phyloP scores from a whole-genome alignment of 257 asterid species.

The Linaria vulgaris region DNA sequence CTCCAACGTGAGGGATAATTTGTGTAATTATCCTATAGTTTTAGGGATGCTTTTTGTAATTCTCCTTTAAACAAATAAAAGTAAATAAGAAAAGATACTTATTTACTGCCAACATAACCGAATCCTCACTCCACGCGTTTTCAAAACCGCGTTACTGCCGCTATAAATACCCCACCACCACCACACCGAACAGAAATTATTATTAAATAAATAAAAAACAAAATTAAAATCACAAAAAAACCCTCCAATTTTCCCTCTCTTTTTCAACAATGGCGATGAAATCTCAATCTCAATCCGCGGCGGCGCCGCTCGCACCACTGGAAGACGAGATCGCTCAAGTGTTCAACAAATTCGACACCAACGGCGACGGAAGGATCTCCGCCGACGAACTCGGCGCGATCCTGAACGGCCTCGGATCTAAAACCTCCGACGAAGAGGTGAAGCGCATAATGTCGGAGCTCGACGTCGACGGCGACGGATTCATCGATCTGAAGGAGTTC shows the following conservation, averaged over 20 bases:
- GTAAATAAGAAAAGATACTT: neutral
- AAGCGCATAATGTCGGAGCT: conserved; percentile 65
- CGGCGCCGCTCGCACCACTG: neutral
- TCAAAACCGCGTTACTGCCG: conserved; percentile 30
- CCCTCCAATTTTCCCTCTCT: neutral
- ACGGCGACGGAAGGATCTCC: conserved; percentile 34
- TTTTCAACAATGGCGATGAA: conserved; percentile 15
- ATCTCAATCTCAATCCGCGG: neutral
- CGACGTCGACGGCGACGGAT: conserved; percentile 87
- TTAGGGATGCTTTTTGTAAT: too few species aligned
- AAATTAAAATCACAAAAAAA: too few species aligned
- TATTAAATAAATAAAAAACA: too few species aligned
- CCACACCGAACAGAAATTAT: neutral
- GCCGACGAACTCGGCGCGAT: conserved; percentile 24
- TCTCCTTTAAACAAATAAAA: too few species aligned
- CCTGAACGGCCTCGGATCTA: conserved; percentile 48
- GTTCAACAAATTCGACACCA: conserved; percentile 34
- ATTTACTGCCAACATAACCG: conserved; percentile 7
- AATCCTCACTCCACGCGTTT: conserved; percentile 25
- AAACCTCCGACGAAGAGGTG: conserved; percentile 54
- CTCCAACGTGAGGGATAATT: too few species aligned
- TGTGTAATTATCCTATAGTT: too few species aligned
- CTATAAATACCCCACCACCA: conserved; percentile 21
- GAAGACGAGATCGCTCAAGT: conserved; percentile 30
- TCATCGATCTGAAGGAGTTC: conserved; percentile 76